A percentile compares a stretch with the other conserved stretches of the same genome.
Conservation (phyloP, 805 yeast genomes). For the Teunomyces tritomae region DNA sequence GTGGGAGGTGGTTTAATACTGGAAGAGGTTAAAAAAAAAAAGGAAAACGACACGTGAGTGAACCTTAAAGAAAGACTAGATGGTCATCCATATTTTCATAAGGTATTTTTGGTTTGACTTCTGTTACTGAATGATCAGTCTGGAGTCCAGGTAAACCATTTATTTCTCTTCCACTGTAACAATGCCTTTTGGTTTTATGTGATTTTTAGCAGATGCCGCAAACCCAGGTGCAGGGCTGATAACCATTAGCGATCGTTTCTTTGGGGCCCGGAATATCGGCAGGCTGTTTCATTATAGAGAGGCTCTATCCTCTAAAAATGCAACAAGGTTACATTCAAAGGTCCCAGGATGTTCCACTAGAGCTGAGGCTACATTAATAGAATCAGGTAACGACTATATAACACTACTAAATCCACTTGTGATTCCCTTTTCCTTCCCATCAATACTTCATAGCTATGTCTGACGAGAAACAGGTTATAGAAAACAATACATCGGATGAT, state of each 20-base stretch:
- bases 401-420: not conserved
- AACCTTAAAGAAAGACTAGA: no score
- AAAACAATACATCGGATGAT: constrained; percentile 8
- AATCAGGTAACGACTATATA: not conserved
- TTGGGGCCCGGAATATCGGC: not conserved
- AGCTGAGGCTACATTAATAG: not conserved
- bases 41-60: no score
- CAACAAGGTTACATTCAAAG: not conserved
- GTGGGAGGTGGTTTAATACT: no score
- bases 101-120: no score
- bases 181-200: not conserved
- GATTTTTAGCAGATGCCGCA: not conserved
- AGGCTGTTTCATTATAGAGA: not conserved
- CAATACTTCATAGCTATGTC: constrained; percentile 3
- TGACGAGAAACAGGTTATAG: constrained; percentile 6
- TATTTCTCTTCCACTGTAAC: no score
- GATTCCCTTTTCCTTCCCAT: not conserved
- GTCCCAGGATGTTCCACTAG: constrained; percentile 1
- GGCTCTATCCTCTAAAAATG: not conserved
- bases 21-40: no score
- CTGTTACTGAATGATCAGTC: no score
- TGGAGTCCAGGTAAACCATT: no score
- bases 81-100: no score
- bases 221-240: not conserved
- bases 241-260: not conserved